These are phyloP conservation scores for Fusarium sp. DNA, from an alignment of 2,329 filamentous ascomycete species.

Conservation along the genomic window DNA sequence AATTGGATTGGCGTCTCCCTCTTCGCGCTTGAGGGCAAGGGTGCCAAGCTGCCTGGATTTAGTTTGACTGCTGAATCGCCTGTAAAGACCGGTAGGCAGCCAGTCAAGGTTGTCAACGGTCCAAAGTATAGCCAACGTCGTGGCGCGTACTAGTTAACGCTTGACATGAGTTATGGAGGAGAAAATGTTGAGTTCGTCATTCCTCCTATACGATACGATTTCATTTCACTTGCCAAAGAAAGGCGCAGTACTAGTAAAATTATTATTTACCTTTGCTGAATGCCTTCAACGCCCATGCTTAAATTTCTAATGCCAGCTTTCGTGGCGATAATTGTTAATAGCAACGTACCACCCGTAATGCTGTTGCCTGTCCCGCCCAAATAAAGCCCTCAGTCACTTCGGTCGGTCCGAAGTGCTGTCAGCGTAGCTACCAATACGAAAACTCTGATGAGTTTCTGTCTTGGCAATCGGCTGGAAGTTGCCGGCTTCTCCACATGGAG, in stretches of 20 bases:
- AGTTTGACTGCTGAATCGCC: conserved; percentile 64
- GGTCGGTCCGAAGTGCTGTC: not conserved
- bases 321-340: too few species aligned
- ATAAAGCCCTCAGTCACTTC: too few species aligned
- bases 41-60: conserved; percentile 71
- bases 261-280: too few species aligned
- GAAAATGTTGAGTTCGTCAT: too few species aligned
- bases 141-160: conserved; percentile 64
- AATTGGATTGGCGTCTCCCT: conserved; percentile 80
- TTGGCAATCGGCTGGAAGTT: conserved; percentile 36
- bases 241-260: too few species aligned
- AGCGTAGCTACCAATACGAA: not conserved
- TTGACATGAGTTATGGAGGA: too few species aligned
- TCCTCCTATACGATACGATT: too few species aligned
- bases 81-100: conserved; percentile 65
- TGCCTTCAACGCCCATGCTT: too few species aligned
- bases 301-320: too few species aligned
- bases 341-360: too few species aligned
- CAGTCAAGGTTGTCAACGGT: conserved; percentile 62
- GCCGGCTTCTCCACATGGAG: conserved; percentile 30
- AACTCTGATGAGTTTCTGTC: conserved; percentile 16
- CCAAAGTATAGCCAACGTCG: conserved; percentile 62
- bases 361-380: too few species aligned
- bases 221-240: too few species aligned
- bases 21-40: conserved; percentile 75